Evolutionary conservation across 768 basidiomycete species (phyloP).

Genomic region (Pulveroboletus frians): DNA sequence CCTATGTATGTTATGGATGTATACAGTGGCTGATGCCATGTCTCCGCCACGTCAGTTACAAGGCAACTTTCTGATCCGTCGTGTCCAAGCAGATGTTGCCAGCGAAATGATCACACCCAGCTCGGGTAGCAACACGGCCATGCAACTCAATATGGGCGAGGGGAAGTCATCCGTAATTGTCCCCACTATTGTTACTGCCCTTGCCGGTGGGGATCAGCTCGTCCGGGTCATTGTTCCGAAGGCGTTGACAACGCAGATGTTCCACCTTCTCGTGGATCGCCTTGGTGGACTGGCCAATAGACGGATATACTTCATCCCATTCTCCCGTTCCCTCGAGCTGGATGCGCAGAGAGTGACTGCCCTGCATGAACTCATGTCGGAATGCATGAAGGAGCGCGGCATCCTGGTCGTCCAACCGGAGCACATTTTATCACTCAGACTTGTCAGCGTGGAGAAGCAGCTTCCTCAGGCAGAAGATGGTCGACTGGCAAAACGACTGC

Average conservation of each 20-base stretch:
- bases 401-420: constrained; percentile 46
- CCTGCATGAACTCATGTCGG: constrained; percentile 28
- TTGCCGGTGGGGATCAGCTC: constrained; percentile 39
- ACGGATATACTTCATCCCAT: constrained; percentile 42
- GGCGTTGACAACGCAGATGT: constrained; percentile 41
- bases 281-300: constrained; percentile 41
- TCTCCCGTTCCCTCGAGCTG: constrained; percentile 11
- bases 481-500: neutral
- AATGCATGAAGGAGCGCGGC: constrained; percentile 35
- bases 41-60: constrained; percentile 33
- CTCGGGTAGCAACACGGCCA: constrained; percentile 30
- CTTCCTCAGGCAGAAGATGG: constrained; percentile 1
- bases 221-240: constrained; percentile 48
- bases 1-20: neutral
- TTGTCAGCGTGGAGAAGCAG: constrained; percentile 38
- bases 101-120: constrained; percentile 41
- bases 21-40: too few species aligned
- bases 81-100: constrained; percentile 37
- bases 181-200: constrained; percentile 35
- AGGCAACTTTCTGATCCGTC: constrained; percentile 37
- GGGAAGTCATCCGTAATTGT: constrained; percentile 47
- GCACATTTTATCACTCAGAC: constrained; percentile 44
- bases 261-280: constrained; percentile 38
- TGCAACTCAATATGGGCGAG: constrained; percentile 55
- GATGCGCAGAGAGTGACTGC: neutral